Evolutionary conservation across 2,329 filamentous ascomycete genomes (phyloP), one percentile per base, ranked within the genome.

Genomic region (Pestalotiopsis sp.): DNA sequence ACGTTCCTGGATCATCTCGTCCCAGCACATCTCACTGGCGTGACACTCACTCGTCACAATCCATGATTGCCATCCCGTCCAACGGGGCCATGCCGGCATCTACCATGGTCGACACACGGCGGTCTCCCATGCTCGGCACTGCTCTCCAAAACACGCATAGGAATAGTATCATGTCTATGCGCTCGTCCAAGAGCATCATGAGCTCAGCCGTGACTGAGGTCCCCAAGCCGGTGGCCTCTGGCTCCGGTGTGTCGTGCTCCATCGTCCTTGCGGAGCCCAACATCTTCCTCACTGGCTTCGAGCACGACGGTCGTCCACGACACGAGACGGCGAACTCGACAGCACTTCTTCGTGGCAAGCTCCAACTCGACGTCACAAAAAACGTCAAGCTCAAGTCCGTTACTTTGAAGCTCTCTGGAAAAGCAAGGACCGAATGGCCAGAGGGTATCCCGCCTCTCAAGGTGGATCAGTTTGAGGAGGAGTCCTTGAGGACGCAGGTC

Each of bases 391-490:
- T 99, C 73, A 98, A 97, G 83, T 92, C 93, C 3, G 88, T 99
- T 27, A 94, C 92, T 5, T 85, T 99, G 65, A 95, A 93, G 75
- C 93, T 99, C 73, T 88, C 91, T 55, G 96, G 95, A 38, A 92
- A 90, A 77, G 93, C 94, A 3, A 89, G 92, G 71, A 98, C 96
- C 1, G 94, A 97, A 77, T 99, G 96, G 96, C 95, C 96, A 17
- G 96, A 98, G 83, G 94, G 94, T 64, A 96, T 98, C 38, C 95
- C 96, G 3, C 94, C 95, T 0, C 87, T 91, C 68, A 97, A 97
- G 79, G 87, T 91, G 1, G 93, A 97, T 55, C 90, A 93, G 66
- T 92, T 90, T 74, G 94, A 98, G 77, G 92, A 93, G 71, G 92
- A 96, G 73, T 93, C 91, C 3, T 86, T 98, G 69, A 91, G 97